Conservation (phyloP, 306 rosid genomes). For the Albizia julibrissin region DNA sequence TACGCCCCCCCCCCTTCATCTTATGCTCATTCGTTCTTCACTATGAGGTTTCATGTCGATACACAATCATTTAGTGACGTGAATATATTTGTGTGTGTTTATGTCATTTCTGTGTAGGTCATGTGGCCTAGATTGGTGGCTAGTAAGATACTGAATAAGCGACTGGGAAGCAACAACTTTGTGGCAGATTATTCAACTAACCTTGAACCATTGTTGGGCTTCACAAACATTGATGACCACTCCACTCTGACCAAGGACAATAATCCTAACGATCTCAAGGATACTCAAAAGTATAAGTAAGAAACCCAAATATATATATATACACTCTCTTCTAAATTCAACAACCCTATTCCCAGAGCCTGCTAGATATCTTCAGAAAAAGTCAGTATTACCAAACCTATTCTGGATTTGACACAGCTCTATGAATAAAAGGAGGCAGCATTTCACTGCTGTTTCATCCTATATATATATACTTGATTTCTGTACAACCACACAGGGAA, state of each 20-base stretch:
- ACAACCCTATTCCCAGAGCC: not conserved
- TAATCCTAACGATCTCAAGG: constrained; percentile 40
- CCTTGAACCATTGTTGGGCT: constrained; percentile 39
- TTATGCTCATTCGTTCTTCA: not conserved
- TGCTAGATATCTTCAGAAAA: not conserved
- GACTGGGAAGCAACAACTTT: constrained; percentile 73
- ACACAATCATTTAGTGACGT: not conserved
- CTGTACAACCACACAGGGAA: not conserved
- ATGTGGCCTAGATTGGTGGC: constrained; percentile 93
- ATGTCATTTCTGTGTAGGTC: constrained; percentile 33
- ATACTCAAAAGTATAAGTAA: constrained; percentile 54
- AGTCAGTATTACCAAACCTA: not conserved
- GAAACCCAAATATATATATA: not conserved
- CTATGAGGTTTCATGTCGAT: not conserved
- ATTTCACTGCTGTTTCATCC: not conserved
- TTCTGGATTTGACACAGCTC: not conserved
- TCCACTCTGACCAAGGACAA: constrained; percentile 14
- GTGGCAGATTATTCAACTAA: constrained; percentile 64
- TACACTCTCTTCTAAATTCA: not conserved
- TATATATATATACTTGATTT: not conserved
- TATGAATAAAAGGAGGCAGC: not conserved
- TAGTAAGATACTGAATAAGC: constrained; percentile 70
- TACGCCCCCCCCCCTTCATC: not conserved
- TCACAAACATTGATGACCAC: constrained; percentile 44
- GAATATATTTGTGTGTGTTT: not conserved